These are phyloP conservation scores for Naganishia cerealis DNA, from an alignment of 1,284 basidiomycete genomes.

Conservation along the genomic window DNA sequence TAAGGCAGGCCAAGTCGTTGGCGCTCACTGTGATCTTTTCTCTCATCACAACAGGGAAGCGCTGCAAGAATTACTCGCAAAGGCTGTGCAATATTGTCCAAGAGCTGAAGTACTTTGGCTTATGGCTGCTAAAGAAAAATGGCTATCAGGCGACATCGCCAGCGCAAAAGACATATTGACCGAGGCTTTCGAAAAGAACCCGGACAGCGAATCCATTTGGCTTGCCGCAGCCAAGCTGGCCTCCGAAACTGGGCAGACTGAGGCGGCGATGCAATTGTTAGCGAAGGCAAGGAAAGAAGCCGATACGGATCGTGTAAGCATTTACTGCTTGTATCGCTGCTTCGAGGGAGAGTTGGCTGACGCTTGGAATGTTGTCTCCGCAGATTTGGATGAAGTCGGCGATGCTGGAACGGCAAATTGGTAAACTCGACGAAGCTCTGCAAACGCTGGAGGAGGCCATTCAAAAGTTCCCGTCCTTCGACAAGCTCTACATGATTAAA, in stretches of 20 bases:
- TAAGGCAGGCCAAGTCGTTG: background rate
- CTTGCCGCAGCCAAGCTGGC: slow-evolving; percentile 94
- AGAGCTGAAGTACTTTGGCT: slow-evolving; percentile 95
- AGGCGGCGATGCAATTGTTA: slow-evolving; percentile 79
- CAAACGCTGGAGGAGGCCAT: slow-evolving; percentile 73
- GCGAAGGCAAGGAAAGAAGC: slow-evolving; percentile 85
- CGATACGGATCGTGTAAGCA: slow-evolving; percentile 78
- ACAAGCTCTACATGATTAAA: slow-evolving; percentile 94
- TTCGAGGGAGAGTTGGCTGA: background rate
- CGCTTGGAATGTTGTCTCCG: slow-evolving; percentile 4
- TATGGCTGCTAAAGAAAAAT: slow-evolving; percentile 94
- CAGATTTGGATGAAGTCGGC: slow-evolving; percentile 99
- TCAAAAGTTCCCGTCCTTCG: slow-evolving; percentile 76
- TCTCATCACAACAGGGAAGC: slow-evolving; percentile 61
- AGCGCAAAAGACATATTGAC: slow-evolving; percentile 83
- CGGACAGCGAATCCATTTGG: slow-evolving; percentile 96
- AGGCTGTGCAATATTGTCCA: slow-evolving; percentile 84
- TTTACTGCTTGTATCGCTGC: background rate
- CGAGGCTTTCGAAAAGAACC: slow-evolving; percentile 88
- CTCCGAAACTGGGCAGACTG: slow-evolving; percentile 85
- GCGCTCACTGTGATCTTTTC: background rate
- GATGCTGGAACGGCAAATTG: slow-evolving; percentile 87
- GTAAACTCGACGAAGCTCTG: slow-evolving; percentile 70
- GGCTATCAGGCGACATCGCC: slow-evolving; percentile 81
- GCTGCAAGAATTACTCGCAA: slow-evolving; percentile 75